Percentiles rank a stretch among this genome's conserved stretches.
These are phyloP conservation scores for Stemphylium vesicarium DNA, from an alignment of 2,329 filamentous ascomycete species.

Conservation along the genomic window DNA sequence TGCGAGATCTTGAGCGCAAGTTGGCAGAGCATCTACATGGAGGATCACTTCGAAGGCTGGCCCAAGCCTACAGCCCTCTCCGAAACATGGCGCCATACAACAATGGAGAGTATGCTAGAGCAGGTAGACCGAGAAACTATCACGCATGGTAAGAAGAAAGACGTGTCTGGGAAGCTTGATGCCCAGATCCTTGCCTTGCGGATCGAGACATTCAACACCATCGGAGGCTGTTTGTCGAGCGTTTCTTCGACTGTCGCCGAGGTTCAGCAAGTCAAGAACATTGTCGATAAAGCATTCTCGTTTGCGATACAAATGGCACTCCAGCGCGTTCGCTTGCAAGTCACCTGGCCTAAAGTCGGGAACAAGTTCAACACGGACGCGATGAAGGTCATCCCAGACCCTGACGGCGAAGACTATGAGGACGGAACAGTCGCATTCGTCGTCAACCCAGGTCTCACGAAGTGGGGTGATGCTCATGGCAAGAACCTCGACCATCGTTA, in stretches of 20 bases:
- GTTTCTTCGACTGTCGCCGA: neutral
- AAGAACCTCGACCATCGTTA: slow-evolving; percentile 23
- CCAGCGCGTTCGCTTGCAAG: slow-evolving; percentile 24
- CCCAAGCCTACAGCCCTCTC: neutral
- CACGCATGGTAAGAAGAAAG: neutral
- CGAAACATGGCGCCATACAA: neutral
- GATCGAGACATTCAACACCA: neutral
- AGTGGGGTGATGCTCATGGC: slow-evolving; percentile 34
- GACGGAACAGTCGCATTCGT: slow-evolving; percentile 17
- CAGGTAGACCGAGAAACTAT: neutral
- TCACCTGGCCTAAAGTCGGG: slow-evolving; percentile 23
- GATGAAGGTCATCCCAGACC: slow-evolving; percentile 10
- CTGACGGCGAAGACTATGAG: neutral
- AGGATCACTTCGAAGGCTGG: neutral
- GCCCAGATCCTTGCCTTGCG: too few relatives aligned
- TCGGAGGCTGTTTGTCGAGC: neutral
- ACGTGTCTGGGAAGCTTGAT: too few relatives aligned
- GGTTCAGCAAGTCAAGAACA: neutral
- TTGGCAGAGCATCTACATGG: neutral
- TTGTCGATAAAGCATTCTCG: slow-evolving; percentile 23
- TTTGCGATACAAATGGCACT: slow-evolving; percentile 23
- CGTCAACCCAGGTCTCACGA: slow-evolving; percentile 28
- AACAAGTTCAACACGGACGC: neutral
- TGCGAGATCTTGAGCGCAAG: neutral
- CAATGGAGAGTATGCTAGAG: slow-evolving; percentile 1